These are phyloP conservation scores for Mortierella sp. DNA, from an alignment of 371 early-diverging fungal genomes.

Conservation along the genomic window DNA sequence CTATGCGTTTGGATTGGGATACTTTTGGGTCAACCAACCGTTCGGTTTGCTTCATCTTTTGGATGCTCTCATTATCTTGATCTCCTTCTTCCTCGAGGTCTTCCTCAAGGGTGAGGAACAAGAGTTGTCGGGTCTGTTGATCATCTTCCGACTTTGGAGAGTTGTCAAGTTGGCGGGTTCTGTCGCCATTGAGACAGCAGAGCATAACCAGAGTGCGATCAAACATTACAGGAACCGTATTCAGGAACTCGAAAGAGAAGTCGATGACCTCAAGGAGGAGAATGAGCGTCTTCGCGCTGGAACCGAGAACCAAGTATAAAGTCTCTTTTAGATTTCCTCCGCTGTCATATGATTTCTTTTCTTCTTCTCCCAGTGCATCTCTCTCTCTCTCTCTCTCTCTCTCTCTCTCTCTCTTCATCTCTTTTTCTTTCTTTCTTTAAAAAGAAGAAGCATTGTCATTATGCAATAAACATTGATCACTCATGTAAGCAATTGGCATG, in stretches of 20 bases:
- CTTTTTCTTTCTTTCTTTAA: too few relatives aligned
- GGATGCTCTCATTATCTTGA: conserved; percentile 45
- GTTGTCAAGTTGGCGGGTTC: conserved; percentile 45
- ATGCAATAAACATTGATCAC: too few relatives aligned
- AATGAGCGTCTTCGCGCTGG: conserved; percentile 34
- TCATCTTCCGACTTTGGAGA: conserved; percentile 52
- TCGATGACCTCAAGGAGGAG: conserved; percentile 33
- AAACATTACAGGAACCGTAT: conserved; percentile 10
- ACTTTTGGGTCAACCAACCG: conserved; percentile 38
- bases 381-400: too few relatives aligned
- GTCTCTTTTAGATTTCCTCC: not conserved
- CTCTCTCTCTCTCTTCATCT: too few relatives aligned
- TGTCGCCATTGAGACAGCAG: conserved; percentile 42
- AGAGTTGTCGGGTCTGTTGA: conserved; percentile 40
- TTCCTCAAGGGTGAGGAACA: conserved; percentile 40
- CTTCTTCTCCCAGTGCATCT: too few relatives aligned
- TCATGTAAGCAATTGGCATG: too few relatives aligned
- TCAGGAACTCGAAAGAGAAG: conserved; percentile 21
- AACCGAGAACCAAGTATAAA: conserved; percentile 32
- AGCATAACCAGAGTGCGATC: conserved; percentile 20
- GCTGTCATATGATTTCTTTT: too few relatives aligned
- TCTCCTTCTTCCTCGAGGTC: conserved; percentile 47
- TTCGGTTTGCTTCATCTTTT: conserved; percentile 36
- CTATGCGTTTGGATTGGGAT: conserved; percentile 35
- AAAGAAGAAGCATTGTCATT: too few relatives aligned